Evolutionary conservation across 2,329 filamentous ascomycete species (phyloP).

Genomic region (Gnomoniopsis sp.): DNA sequence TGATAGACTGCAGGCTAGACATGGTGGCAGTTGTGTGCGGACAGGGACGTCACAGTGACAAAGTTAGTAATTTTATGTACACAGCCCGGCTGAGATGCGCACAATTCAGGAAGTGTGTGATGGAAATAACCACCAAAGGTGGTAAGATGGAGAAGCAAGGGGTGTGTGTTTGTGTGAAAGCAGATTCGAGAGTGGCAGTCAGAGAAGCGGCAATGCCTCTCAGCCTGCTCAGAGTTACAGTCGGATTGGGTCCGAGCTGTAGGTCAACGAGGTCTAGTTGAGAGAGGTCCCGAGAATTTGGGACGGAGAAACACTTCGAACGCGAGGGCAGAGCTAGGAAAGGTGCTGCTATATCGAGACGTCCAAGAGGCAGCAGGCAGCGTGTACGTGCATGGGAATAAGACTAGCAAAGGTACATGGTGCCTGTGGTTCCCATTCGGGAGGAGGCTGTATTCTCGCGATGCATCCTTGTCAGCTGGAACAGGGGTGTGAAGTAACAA

Average conservation of each 20-base stretch:
- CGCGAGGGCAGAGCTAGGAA: constrained; percentile 30
- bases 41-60: constrained; percentile 38
- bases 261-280: constrained; percentile 25
- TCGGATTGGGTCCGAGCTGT: constrained; percentile 24
- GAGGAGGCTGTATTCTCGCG: constrained; percentile 24
- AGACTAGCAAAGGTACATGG: constrained; percentile 14
- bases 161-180: constrained; percentile 19
- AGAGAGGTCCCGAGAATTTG: constrained; percentile 34
- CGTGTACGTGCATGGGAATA: constrained; percentile 13
- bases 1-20: constrained; percentile 55
- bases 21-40: constrained; percentile 40
- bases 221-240: constrained; percentile 34
- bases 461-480: constrained; percentile 25
- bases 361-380: constrained; percentile 24
- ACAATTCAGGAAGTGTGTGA: constrained; percentile 30
- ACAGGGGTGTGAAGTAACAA: constrained; percentile 17
- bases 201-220: constrained; percentile 26
- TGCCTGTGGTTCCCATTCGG: constrained; percentile 11
- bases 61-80: constrained; percentile 38
- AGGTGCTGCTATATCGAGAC: constrained; percentile 41
- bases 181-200: constrained; percentile 16
- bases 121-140: constrained; percentile 29
- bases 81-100: constrained; percentile 41
- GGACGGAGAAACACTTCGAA: constrained; percentile 32
- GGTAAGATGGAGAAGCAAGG: constrained; percentile 22